These are phyloP conservation scores for Rhizopogon vesiculosus DNA, from an alignment of 768 basidiomycete genomes.

Conservation along the genomic window DNA sequence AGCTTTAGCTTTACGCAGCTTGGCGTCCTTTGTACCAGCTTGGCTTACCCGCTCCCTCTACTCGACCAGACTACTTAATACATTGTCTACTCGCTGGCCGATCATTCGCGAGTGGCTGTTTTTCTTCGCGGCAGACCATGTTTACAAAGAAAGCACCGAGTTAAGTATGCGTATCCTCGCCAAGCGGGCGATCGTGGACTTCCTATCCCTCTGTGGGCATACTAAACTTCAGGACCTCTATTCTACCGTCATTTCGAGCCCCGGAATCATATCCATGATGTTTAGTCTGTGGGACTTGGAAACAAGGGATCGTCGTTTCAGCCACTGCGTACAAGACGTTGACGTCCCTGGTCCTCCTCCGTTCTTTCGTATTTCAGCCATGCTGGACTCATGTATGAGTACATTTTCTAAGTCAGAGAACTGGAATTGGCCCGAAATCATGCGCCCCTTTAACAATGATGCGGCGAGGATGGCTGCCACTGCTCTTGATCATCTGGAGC, in stretches of 20 bases:
- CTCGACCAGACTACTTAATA: background rate
- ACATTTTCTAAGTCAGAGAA: conserved; percentile 15
- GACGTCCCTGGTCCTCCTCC: background rate
- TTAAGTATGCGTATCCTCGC: conserved; percentile 15
- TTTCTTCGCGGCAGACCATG: conserved; percentile 17
- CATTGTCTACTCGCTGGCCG: conserved; percentile 13
- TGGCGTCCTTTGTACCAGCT: conserved; percentile 11
- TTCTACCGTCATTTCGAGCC: conserved; percentile 11
- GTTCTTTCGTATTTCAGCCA: conserved; percentile 7
- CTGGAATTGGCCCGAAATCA: conserved; percentile 24
- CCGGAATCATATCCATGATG: conserved; percentile 14
- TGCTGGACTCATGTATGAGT: conserved; percentile 24
- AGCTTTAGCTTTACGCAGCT: conserved; percentile 11
- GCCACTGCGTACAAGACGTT: conserved; percentile 2
- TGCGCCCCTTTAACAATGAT: conserved; percentile 17
- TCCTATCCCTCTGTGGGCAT: conserved; percentile 15
- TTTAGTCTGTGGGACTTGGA: conserved; percentile 26
- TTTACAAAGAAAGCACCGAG: conserved; percentile 15
- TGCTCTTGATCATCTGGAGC: conserved; percentile 20
- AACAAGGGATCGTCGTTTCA: conserved; percentile 15
- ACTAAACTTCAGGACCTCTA: conserved; percentile 13
- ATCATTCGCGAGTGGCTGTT: conserved; percentile 19
- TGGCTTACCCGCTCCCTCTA: conserved; percentile 1
- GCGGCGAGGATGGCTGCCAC: conserved; percentile 14
- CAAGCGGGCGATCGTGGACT: conserved; percentile 14